These are phyloP conservation scores for Scedosporium dehoogii DNA, from an alignment of 2,329 filamentous ascomycete species.

Conservation along the genomic window DNA sequence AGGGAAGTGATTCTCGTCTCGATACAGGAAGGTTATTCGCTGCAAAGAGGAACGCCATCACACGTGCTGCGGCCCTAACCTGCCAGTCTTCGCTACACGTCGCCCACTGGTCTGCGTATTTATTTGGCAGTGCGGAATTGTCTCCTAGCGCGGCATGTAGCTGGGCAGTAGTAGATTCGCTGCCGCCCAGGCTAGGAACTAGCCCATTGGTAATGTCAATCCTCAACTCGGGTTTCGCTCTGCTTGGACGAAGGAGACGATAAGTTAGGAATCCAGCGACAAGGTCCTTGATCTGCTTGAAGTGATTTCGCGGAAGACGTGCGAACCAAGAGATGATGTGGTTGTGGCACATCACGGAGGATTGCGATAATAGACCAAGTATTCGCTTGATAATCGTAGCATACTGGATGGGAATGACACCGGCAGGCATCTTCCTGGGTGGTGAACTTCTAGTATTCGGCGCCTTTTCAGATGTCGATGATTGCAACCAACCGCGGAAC, in stretches of 20 bases:
- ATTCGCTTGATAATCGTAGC: constrained; percentile 73
- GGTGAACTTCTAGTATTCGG: background rate
- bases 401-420: background rate
- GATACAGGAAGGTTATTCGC: constrained; percentile 56
- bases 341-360: constrained; percentile 65
- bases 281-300: constrained; percentile 66
- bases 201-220: constrained; percentile 56
- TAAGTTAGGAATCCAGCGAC: constrained; percentile 73
- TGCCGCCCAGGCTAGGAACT: constrained; percentile 61
- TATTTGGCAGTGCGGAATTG: constrained; percentile 15
- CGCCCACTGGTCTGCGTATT: constrained; percentile 43
- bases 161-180: constrained; percentile 52
- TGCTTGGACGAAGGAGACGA: constrained; percentile 60
- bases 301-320: constrained; percentile 55
- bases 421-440: background rate
- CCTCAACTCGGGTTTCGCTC: constrained; percentile 50
- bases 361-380: constrained; percentile 68
- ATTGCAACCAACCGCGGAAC: constrained; percentile 31
- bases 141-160: constrained; percentile 66
- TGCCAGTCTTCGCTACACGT: constrained; percentile 83
- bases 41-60: constrained; percentile 71
- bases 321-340: constrained; percentile 72
- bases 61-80: constrained; percentile 66
- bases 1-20: constrained; percentile 17
- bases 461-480: background rate